Percentiles rank a stretch among this genome's conserved stretches.
Conservation (phyloP, 1,284 basidiomycete species). For the Leccinum subfulvum region DNA sequence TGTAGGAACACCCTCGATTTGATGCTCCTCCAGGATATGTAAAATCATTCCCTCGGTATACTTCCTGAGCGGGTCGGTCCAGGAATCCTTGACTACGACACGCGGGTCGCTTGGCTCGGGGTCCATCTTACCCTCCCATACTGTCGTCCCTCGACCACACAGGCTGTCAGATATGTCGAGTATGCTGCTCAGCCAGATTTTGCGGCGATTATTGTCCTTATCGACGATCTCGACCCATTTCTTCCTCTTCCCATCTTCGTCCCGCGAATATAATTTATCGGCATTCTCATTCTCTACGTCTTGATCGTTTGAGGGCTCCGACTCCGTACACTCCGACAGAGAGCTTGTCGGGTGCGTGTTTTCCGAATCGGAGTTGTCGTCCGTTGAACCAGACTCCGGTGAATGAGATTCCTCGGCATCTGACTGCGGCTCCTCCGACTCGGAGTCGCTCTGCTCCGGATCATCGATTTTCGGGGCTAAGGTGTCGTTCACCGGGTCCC, state of each 20-base stretch:
- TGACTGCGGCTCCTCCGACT: background rate
- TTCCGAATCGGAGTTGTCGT: background rate
- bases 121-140: conserved; percentile 7
- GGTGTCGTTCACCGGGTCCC: background rate
- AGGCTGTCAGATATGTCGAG: conserved; percentile 7
- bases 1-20: conserved; percentile 6
- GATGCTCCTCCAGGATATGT: background rate
- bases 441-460: background rate
- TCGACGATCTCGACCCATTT: background rate
- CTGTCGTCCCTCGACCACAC: background rate
- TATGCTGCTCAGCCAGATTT: background rate
- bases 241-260: background rate
- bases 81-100: conserved; percentile 5
- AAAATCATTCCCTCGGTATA: conserved; percentile 9
- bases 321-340: background rate
- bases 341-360: background rate
- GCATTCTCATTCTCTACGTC: background rate
- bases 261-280: background rate
- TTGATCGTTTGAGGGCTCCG: background rate
- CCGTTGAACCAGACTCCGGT: background rate
- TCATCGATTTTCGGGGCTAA: no score
- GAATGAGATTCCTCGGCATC: background rate
- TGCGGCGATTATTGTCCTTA: background rate
- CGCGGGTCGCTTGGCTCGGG: background rate
- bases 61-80: conserved; percentile 13